Percentiles rank a stretch among this genome's conserved stretches.
phyloP scores from a whole-genome alignment of 2,329 filamentous ascomycete species.

The Beauveria medogensis region DNA sequence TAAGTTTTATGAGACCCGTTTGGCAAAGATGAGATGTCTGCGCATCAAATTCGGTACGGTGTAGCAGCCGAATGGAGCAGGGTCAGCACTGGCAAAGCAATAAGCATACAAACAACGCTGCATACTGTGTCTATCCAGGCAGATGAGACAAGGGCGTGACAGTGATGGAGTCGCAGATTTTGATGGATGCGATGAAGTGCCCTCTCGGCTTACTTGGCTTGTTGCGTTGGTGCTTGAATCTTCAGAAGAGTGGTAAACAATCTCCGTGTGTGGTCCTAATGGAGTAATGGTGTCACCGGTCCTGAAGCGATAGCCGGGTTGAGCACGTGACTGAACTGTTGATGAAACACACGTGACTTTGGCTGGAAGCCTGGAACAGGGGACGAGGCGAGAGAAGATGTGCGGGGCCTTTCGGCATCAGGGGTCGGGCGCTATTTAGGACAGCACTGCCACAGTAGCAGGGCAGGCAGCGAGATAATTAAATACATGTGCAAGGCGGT shows the following conservation, averaged over 20 bases:
- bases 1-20: neutral
- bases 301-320: neutral
- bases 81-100: neutral
- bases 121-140: neutral
- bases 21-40: neutral
- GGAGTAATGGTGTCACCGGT: neutral
- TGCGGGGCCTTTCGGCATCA: neutral
- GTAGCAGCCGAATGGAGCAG: neutral
- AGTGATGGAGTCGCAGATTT: neutral
- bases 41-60: neutral
- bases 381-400: too few relatives aligned
- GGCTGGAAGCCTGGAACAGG: neutral
- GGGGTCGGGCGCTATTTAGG: neutral
- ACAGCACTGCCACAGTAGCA: constrained; percentile 3
- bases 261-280: neutral
- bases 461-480: neutral
- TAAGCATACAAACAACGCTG: neutral
- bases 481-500: neutral
- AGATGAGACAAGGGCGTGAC: neutral
- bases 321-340: neutral
- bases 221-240: neutral
- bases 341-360: neutral
- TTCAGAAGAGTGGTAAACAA: neutral
- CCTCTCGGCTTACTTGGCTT: neutral
- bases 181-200: neutral